These are phyloP conservation scores for Ilex asprella DNA, from an alignment of 257 asterid genomes.

Conservation along the genomic window DNA sequence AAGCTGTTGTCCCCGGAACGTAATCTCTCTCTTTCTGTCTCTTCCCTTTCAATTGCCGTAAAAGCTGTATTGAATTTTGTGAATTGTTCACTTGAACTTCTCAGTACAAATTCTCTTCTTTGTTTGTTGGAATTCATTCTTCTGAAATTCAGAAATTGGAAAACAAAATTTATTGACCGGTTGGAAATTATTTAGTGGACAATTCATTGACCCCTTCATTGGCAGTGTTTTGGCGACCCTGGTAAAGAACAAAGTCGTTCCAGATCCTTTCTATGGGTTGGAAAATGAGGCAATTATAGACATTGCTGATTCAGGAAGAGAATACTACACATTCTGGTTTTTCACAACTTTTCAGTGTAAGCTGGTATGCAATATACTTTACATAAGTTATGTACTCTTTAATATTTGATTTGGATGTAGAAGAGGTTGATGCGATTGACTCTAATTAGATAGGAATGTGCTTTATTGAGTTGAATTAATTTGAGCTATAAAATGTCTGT, in stretches of 20 bases:
- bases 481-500: too few relatives aligned
- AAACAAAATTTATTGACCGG: too few relatives aligned
- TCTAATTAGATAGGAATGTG: too few relatives aligned
- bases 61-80: too few relatives aligned
- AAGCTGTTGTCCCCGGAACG: constrained; percentile 97
- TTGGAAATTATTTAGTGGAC: too few relatives aligned
- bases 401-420: neutral
- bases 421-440: too few relatives aligned
- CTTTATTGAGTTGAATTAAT: too few relatives aligned
- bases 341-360: constrained; percentile 67
- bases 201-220: constrained; percentile 7
- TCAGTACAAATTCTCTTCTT: too few relatives aligned
- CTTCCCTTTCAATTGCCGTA: neutral
- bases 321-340: constrained; percentile 92
- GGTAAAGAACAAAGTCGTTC: constrained; percentile 70
- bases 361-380: constrained; percentile 46
- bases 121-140: too few relatives aligned
- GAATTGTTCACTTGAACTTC: too few relatives aligned
- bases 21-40: constrained; percentile 20
- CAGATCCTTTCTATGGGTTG: constrained; percentile 95
- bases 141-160: too few relatives aligned
- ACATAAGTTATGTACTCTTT: neutral
- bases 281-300: constrained; percentile 76
- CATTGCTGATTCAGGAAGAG: constrained; percentile 89
- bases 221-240: constrained; percentile 88